Evolutionary conservation across 495 filamentous ascomycete genomes (phyloP).

Genomic region (Glutinoglossum americanum): DNA sequence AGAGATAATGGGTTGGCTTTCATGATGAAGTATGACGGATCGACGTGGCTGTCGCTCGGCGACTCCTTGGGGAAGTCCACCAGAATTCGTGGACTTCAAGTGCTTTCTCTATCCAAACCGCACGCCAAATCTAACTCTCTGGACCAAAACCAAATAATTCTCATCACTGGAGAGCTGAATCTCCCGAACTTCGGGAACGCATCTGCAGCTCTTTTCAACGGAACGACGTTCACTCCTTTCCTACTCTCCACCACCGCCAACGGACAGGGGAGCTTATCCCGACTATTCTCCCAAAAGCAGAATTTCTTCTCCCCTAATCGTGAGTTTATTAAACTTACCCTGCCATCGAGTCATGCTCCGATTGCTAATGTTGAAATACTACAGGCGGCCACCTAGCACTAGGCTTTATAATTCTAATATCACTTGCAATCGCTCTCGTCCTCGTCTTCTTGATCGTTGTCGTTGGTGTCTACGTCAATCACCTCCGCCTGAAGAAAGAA

Average conservation of each 20-base stretch:
- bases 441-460: conserved; percentile 77
- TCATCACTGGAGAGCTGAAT: conserved; percentile 60
- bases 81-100: conserved; percentile 53
- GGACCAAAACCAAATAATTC: conserved; percentile 41
- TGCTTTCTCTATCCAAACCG: conserved; percentile 43
- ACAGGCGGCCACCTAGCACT: conserved; percentile 42
- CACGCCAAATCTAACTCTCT: conserved; percentile 47
- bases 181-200: conserved; percentile 58
- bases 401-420: conserved; percentile 78
- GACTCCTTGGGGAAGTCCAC: conserved; percentile 39
- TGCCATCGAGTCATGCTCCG: conserved; percentile 10
- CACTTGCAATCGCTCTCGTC: conserved; percentile 71
- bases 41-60: conserved; percentile 32
- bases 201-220: conserved; percentile 77
- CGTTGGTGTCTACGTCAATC: conserved; percentile 61
- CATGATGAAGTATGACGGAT: conserved; percentile 54
- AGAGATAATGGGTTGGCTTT: conserved; percentile 45
- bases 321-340: conserved; percentile 18
- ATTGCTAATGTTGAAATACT: not conserved
- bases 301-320: conserved; percentile 36
- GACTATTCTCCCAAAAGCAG: conserved; percentile 53
- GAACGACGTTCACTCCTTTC: conserved; percentile 54
- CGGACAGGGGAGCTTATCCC: conserved; percentile 51
- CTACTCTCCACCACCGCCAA: conserved; percentile 46
- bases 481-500: conserved; percentile 61